phyloP scores from a whole-genome alignment of 1,284 basidiomycete species.

The Baeospora myosura region DNA sequence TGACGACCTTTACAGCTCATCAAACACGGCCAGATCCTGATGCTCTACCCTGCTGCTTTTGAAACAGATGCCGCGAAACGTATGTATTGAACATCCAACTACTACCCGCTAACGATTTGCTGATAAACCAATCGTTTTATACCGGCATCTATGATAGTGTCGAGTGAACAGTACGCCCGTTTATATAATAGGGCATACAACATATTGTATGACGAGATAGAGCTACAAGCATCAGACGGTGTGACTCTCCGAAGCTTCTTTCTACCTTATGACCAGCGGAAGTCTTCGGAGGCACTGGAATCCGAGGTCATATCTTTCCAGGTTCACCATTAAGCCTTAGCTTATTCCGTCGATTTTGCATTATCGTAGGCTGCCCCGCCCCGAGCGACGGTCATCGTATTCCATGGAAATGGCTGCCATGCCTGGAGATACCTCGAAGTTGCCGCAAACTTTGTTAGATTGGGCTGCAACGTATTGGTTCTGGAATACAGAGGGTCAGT shows the following conservation, averaged over 20 bases:
- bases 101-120: too few species aligned
- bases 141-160: too few species aligned
- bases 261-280: conserved; percentile 8
- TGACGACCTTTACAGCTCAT: too few species aligned
- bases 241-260: conserved; percentile 8
- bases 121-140: too few species aligned
- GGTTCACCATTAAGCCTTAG: too few species aligned
- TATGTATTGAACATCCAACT: too few species aligned
- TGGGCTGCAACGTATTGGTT: conserved; percentile 30
- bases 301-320: conserved; percentile 12
- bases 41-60: too few species aligned
- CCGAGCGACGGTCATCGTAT: conserved; percentile 27
- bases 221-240: conserved; percentile 10
- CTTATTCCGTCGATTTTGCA: neutral
- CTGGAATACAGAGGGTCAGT: conserved; percentile 35
- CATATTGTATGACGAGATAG: conserved; percentile 7
- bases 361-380: conserved; percentile 3
- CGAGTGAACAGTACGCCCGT: too few species aligned
- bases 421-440: conserved; percentile 9
- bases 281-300: neutral
- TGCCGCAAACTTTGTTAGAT: conserved; percentile 18
- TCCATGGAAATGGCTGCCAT: conserved; percentile 31
- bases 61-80: too few species aligned
- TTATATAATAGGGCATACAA: too few species aligned
- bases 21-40: too few species aligned